A percentile compares a stretch with the other conserved stretches of the same genome.
phyloP scores from a whole-genome alignment of 208 protist genomes.

The Acanthamoeba royreba region DNA sequence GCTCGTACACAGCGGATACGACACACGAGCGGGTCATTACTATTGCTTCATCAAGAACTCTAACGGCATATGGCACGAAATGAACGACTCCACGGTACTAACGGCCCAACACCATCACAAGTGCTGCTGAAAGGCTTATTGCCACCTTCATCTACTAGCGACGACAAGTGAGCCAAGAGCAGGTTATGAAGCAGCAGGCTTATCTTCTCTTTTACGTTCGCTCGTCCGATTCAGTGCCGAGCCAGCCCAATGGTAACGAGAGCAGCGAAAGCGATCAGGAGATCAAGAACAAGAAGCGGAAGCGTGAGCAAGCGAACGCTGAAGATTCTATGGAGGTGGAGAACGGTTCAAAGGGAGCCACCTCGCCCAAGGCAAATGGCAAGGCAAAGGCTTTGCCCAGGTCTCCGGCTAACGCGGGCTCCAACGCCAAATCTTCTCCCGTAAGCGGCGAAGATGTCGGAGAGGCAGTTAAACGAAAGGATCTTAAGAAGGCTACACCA shows the following conservation, averaged over 20 bases:
- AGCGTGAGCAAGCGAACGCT: not conserved
- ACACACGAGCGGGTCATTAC: constrained; percentile 81
- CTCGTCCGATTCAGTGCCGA: not conserved
- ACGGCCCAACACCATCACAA: too few relatives aligned
- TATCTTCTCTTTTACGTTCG: constrained; percentile 82
- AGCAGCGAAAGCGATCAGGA: constrained; percentile 3
- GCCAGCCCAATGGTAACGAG: not conserved
- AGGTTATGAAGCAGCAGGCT: constrained; percentile 70
- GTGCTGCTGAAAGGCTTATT: not conserved
- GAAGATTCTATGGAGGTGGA: not conserved
- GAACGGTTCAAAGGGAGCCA: not conserved
- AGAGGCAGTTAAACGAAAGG: not conserved
- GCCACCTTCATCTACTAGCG: not conserved
- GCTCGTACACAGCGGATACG: constrained; percentile 79
- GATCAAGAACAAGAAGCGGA: not conserved
- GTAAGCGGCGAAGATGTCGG: not conserved
- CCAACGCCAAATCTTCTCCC: not conserved
- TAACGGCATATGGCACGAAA: constrained; percentile 72
- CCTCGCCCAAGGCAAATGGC: not conserved
- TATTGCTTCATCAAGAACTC: constrained; percentile 78
- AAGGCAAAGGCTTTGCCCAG: not conserved
- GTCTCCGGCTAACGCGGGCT: not conserved
- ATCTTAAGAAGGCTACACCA: not conserved
- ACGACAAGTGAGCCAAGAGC: constrained; percentile 44
- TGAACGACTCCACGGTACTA: constrained; percentile 75